Evolutionary conservation across 2,329 filamentous ascomycete species (phyloP).

Genomic region (Fusarium tupiense): DNA sequence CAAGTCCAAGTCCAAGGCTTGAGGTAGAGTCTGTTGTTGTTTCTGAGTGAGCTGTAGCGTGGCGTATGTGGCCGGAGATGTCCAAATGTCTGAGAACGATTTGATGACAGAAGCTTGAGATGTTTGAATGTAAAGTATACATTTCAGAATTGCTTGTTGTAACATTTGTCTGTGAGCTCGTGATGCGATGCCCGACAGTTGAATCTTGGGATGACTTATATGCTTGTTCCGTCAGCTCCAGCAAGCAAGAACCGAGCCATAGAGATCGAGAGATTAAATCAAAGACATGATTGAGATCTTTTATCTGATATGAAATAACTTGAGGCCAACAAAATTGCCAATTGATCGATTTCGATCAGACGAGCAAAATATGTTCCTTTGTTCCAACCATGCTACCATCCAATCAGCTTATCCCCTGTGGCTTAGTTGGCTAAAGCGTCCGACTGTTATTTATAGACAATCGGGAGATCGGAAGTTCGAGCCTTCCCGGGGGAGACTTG

Average conservation of each 20-base stretch:
- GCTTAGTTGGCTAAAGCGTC: slow-evolving; percentile 42
- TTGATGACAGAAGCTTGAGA: not conserved
- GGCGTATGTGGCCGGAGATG: not conserved
- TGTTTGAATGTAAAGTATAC: no score
- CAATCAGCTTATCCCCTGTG: slow-evolving; percentile 36
- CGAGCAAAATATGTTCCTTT: rapidly evolving
- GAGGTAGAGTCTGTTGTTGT: not conserved
- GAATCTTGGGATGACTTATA: not conserved
- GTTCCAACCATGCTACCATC: not conserved
- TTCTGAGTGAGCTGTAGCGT: not conserved
- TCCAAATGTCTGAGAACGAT: not conserved
- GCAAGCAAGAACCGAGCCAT: not conserved
- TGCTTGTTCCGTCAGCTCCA: not conserved
- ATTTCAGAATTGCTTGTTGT: not conserved
- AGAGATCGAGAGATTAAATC: not conserved
- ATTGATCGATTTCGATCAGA: not conserved
- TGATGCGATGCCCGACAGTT: not conserved
- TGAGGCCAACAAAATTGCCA: no score
- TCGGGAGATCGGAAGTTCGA: slow-evolving; percentile 46
- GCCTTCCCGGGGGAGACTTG: slow-evolving; percentile 42
- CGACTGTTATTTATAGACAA: slow-evolving; percentile 41
- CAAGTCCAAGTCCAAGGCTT: slow-evolving; percentile 13
- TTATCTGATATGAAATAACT: not conserved
- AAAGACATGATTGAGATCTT: not conserved
- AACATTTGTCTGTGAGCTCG: not conserved